Evolutionary conservation across 768 basidiomycete species (phyloP).

Genomic region (Lentinula raphanica): DNA sequence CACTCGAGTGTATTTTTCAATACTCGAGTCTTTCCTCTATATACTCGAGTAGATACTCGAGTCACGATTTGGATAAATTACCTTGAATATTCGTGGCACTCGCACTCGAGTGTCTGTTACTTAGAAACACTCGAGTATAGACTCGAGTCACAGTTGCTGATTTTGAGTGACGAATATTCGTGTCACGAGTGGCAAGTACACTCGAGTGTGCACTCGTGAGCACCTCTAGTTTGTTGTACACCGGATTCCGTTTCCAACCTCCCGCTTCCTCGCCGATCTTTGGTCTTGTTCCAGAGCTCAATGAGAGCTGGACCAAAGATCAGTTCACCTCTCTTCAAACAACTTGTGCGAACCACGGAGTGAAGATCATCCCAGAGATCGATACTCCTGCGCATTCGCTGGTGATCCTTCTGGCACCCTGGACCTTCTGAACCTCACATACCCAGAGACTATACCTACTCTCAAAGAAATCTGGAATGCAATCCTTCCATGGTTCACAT

Average conservation of each 20-base stretch:
- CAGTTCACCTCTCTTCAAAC: constrained; percentile 29
- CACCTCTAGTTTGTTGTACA: too few species aligned
- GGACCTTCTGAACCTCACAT: constrained; percentile 33
- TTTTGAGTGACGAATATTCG: too few species aligned
- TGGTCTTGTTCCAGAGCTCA: constrained; percentile 30
- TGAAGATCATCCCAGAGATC: constrained; percentile 37
- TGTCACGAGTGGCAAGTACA: too few species aligned
- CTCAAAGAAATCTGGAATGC: constrained; percentile 39
- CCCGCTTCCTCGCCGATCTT: constrained; percentile 24
- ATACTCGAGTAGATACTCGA: too few species aligned
- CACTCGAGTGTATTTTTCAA: too few species aligned
- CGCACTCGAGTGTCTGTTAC: too few species aligned
- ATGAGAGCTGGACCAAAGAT: constrained; percentile 34
- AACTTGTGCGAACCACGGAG: constrained; percentile 31
- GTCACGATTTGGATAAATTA: too few species aligned
- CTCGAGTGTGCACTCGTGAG: too few species aligned
- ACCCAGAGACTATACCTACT: constrained; percentile 37
- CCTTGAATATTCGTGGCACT: too few species aligned
- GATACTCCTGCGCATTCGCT: constrained; percentile 41
- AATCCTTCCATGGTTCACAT: constrained; percentile 33
- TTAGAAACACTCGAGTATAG: too few species aligned
- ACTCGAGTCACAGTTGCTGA: too few species aligned
- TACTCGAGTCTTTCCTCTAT: too few species aligned
- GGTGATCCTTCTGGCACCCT: constrained; percentile 28
- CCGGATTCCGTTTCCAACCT: constrained; percentile 37